A percentile compares a stretch with the other conserved stretches of the same genome.
These are phyloP conservation scores for Heimioporus sp. DNA, from an alignment of 768 basidiomycete genomes.

Conservation along the genomic window DNA sequence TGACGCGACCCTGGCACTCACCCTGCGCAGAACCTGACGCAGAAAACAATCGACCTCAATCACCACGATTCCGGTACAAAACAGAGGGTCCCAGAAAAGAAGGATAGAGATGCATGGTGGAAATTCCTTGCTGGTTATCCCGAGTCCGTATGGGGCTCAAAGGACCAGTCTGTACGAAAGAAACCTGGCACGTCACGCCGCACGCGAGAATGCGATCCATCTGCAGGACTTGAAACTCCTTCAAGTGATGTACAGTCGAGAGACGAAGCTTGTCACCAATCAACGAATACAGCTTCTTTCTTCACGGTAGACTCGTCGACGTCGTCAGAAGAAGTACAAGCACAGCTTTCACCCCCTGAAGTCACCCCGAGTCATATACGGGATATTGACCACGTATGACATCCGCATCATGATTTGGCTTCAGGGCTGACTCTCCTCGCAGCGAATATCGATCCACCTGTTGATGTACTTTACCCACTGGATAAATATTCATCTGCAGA, in stretches of 20 bases:
- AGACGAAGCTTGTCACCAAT: neutral
- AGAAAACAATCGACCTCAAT: slow-evolving; percentile 48
- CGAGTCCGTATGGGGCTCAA: slow-evolving; percentile 63
- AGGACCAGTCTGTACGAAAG: slow-evolving; percentile 11
- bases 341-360: slow-evolving; percentile 42
- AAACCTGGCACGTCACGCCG: slow-evolving; percentile 11
- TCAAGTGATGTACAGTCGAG: neutral
- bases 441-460: slow-evolving; percentile 72
- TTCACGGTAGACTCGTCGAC: neutral
- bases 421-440: slow-evolving; percentile 10
- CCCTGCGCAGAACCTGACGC: slow-evolving; percentile 56
- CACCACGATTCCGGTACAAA: slow-evolving; percentile 1
- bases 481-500: slow-evolving; percentile 62
- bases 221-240: neutral
- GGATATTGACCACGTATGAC: slow-evolving; percentile 66
- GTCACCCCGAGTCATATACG: slow-evolving; percentile 57
- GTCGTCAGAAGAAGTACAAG: neutral
- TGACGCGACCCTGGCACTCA: slow-evolving; percentile 4
- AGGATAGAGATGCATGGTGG: slow-evolving; percentile 80
- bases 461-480: slow-evolving; percentile 84
- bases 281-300: neutral
- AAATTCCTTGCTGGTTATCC: slow-evolving; percentile 67
- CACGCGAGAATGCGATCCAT: slow-evolving; percentile 32
- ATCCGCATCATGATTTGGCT: neutral
- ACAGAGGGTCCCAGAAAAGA: slow-evolving; percentile 61